Percentiles rank a stretch among this genome's conserved stretches.
phyloP scores from a whole-genome alignment of 306 rosid species.

The Vigna unguiculata region DNA sequence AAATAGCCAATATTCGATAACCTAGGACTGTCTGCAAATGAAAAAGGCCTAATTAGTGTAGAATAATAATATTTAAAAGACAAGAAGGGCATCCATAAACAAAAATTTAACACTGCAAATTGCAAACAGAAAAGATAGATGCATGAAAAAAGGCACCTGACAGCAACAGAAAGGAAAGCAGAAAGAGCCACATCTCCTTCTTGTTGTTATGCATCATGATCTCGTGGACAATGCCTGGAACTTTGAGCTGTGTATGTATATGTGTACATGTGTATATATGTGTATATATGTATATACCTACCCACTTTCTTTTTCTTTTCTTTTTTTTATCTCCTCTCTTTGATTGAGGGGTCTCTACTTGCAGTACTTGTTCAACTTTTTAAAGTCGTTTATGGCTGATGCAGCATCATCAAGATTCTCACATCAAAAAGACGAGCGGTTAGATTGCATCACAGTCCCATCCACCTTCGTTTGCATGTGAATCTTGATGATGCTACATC shows the following conservation, averaged over 20 bases:
- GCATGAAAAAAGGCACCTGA: conserved; percentile 49
- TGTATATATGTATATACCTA: neutral
- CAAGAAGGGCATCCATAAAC: conserved; percentile 31
- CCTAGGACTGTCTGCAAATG: conserved; percentile 46
- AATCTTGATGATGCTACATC: conserved; percentile 98
- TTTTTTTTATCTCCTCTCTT: neutral
- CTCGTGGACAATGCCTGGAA: conserved; percentile 28
- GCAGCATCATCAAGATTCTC: conserved; percentile 99
- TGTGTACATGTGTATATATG: neutral
- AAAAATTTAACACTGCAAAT: conserved; percentile 9
- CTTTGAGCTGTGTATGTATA: conserved; percentile 28
- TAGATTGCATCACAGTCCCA: conserved; percentile 25
- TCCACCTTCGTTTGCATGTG: conserved; percentile 66
- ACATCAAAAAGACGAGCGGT: conserved; percentile 46
- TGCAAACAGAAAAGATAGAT: conserved; percentile 21
- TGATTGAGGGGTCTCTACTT: neutral
- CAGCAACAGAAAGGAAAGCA: conserved; percentile 36
- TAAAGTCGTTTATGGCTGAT: conserved; percentile 83
- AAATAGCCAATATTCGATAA: conserved; percentile 41
- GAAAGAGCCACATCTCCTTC: conserved; percentile 43
- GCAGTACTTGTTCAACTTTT: conserved; percentile 25
- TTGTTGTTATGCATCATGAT: conserved; percentile 18
- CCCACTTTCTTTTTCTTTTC: neutral
- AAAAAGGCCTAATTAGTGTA: conserved; percentile 26
- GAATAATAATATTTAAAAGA: conserved; percentile 4